Percentiles rank a stretch among this genome's conserved stretches.
Evolutionary conservation across 2,329 filamentous ascomycete species (phyloP).

Genomic region (Fusarium virguliforme): DNA sequence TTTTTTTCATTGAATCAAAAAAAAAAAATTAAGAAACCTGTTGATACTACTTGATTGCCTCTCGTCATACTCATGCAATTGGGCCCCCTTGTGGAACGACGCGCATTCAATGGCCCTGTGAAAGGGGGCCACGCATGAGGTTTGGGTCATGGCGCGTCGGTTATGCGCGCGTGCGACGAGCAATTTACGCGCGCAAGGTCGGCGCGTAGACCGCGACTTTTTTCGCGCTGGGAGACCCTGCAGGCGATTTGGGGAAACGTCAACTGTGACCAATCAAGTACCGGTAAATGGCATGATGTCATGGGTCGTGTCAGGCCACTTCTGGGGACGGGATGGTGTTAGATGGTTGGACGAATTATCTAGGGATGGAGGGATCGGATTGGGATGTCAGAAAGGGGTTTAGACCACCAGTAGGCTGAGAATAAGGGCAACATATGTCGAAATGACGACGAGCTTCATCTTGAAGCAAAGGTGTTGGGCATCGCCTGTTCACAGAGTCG

Average conservation of each 20-base stretch:
- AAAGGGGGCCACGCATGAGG: slow-evolving; percentile 24
- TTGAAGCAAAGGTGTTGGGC: too few relatives aligned
- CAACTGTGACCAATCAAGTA: slow-evolving; percentile 42
- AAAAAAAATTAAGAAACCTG: not conserved
- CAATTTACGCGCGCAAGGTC: slow-evolving; percentile 51
- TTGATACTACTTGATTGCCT: not conserved
- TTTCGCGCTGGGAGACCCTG: slow-evolving; percentile 42
- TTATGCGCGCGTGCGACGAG: slow-evolving; percentile 42
- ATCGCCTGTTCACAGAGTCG: not conserved
- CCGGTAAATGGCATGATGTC: slow-evolving; percentile 42
- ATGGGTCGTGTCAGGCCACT: slow-evolving; percentile 26
- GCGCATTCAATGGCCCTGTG: slow-evolving; percentile 6
- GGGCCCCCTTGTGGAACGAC: not conserved
- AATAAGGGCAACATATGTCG: not conserved
- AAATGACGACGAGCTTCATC: not conserved
- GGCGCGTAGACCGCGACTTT: slow-evolving; percentile 43
- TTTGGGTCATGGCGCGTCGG: slow-evolving; percentile 20
- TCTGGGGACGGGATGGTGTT: slow-evolving; percentile 36
- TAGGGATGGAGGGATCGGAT: not conserved
- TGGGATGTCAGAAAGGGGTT: not conserved
- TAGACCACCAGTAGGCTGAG: not conserved
- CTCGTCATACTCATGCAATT: slow-evolving; percentile 11
- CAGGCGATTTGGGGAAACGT: slow-evolving; percentile 28
- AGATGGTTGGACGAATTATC: slow-evolving; percentile 40
- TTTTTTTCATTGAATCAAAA: not conserved